These are phyloP conservation scores for Scenedesmus sp. DNA, from an alignment of 163 green algal species.

Conservation along the genomic window DNA sequence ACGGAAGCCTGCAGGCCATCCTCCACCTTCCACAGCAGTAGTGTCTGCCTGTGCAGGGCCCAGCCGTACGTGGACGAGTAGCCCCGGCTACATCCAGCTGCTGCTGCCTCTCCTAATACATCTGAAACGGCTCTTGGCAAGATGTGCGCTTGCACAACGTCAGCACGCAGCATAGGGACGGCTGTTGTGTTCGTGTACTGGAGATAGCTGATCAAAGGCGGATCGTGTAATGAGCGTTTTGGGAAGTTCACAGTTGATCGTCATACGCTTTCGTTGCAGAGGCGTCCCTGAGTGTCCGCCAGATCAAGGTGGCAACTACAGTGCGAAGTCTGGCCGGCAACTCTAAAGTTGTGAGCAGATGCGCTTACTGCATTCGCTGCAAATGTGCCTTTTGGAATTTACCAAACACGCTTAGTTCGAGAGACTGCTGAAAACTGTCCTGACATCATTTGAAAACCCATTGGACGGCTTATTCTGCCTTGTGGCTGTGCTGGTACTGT, in stretches of 20 bases:
- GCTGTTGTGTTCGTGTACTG: constrained; percentile 8
- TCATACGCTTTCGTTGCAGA: neutral
- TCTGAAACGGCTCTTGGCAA: constrained; percentile 25
- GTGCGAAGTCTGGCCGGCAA: neutral
- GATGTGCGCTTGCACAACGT: constrained; percentile 40
- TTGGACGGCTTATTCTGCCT: neutral
- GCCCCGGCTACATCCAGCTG: neutral
- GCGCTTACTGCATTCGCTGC: too few relatives aligned
- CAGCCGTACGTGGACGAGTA: constrained; percentile 15
- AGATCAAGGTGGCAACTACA: neutral
- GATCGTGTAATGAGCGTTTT: neutral
- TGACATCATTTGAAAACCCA: neutral
- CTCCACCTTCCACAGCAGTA: constrained; percentile 49
- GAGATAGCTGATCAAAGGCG: neutral
- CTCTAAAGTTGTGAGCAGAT: neutral
- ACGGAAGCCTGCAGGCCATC: constrained; percentile 41
- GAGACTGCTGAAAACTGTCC: neutral
- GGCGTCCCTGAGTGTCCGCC: neutral
- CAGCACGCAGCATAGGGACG: constrained; percentile 43
- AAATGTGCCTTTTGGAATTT: neutral
- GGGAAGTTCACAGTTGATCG: neutral
- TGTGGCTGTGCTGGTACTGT: neutral
- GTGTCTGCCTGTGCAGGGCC: constrained; percentile 40
- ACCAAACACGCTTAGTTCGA: neutral
- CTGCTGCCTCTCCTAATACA: constrained; percentile 5